Evolutionary conservation across 768 basidiomycete species (phyloP), one percentile per base, ranked within the genome.

Genomic region (Lentinula edodes): DNA sequence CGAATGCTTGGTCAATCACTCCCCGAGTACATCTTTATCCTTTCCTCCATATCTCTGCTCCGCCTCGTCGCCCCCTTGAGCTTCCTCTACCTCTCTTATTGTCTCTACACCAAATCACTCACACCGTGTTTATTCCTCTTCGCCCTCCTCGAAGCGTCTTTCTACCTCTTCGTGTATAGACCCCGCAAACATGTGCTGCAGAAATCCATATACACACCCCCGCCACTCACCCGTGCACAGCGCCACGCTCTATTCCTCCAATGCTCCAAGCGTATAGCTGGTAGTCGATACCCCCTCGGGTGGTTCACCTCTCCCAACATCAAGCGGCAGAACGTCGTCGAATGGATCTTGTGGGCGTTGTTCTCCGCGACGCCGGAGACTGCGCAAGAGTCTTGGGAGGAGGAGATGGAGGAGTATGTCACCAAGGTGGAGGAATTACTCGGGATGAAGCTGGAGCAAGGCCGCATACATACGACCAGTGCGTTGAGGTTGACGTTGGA

Each of bases 261-360:
- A 69, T 87, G 86, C 58, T 67, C 76, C 12, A 66, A 67, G 16
- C 67, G 66, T 15, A 64, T 66, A 63, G 8, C 10, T 0, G 6
- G 5, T 66, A 41, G 48, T 62, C 52, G 65, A 59, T 72, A 75
- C 43, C 74, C 77, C 0, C 74, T 75, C 2, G 82, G 81, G 32
- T 89, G 87, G 85, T 88, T 88, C 69, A 68, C 77, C 6, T 73
- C 72, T 5, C 58, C 58, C 58, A 65, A 52, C 8, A 66, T 83
- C 56, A 76, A 73, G 54, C 77, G 77, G 18, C 76, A 80, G 16
- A 86, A 88, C 62, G 70, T 81, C 43, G 52, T 74, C 5, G 83
- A 86, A 51, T 89, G 86, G 87, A 68, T 88, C n/a, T 73, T 84
- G 6, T 89, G 86, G 86, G 82, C 84, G 0, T 62, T 70, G 75